Evolutionary conservation across 2,329 filamentous ascomycete species (phyloP).

Genomic region (Penicillium sp.): DNA sequence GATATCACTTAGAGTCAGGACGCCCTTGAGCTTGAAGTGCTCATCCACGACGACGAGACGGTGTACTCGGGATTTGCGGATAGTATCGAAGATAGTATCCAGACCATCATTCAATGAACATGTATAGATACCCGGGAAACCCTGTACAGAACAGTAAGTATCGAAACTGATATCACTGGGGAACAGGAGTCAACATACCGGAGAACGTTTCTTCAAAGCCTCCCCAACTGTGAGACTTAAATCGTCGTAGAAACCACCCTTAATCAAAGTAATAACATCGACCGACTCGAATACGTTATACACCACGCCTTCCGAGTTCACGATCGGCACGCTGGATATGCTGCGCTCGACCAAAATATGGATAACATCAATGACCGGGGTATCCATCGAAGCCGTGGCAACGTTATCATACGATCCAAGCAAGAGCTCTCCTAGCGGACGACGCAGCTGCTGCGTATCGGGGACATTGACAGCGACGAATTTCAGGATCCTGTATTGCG

Average conservation of each 20-base stretch:
- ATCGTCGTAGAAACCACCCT: slow-evolving; percentile 89
- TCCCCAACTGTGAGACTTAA: slow-evolving; percentile 83
- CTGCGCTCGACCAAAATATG: slow-evolving; percentile 88
- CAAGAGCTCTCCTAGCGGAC: slow-evolving; percentile 77
- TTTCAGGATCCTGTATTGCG: slow-evolving; percentile 96
- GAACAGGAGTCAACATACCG: slow-evolving; percentile 50
- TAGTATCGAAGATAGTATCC: slow-evolving; percentile 94
- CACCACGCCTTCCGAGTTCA: slow-evolving; percentile 74
- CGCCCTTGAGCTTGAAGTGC: slow-evolving; percentile 76
- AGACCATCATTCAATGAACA: slow-evolving; percentile 88
- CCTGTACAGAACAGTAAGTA: slow-evolving; percentile 44
- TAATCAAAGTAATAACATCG: slow-evolving; percentile 94
- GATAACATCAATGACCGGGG: slow-evolving; percentile 89
- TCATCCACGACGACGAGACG: slow-evolving; percentile 91
- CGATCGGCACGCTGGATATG: slow-evolving; percentile 90
- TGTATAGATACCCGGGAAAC: slow-evolving; percentile 95
- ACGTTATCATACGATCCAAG: slow-evolving; percentile 82
- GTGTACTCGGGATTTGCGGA: slow-evolving; percentile 92
- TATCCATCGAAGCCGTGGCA: slow-evolving; percentile 81
- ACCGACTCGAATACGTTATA: slow-evolving; percentile 98
- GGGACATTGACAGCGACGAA: slow-evolving; percentile 95
- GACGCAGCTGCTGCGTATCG: slow-evolving; percentile 84
- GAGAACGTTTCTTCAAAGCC: slow-evolving; percentile 78
- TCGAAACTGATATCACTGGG: not conserved
- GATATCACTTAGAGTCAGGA: slow-evolving; percentile 93